Conservation (phyloP, 2,329 filamentous ascomycete genomes). For the Coniella lustricola region DNA sequence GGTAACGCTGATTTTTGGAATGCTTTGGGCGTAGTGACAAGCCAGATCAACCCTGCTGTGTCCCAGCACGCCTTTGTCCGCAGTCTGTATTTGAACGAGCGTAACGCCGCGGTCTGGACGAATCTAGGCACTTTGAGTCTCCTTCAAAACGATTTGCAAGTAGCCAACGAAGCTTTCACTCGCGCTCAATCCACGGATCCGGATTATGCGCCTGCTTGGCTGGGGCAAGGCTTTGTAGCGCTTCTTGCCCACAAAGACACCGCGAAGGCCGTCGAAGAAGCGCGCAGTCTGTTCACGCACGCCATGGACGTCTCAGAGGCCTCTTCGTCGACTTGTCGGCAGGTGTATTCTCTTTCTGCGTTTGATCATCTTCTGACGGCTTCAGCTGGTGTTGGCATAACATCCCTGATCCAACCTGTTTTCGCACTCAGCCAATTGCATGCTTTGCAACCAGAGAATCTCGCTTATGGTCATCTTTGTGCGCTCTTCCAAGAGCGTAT, state of each 20-base stretch:
- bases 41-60: constrained; percentile 75
- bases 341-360: constrained; percentile 70
- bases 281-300: constrained; percentile 80
- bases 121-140: constrained; percentile 85
- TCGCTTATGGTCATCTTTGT: constrained; percentile 69
- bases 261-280: constrained; percentile 54
- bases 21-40: constrained; percentile 84
- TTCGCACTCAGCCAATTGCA: constrained; percentile 82
- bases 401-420: constrained; percentile 72
- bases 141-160: constrained; percentile 70
- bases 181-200: constrained; percentile 90
- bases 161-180: constrained; percentile 88
- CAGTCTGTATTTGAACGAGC: constrained; percentile 86
- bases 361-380: constrained; percentile 73
- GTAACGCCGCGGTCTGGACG: constrained; percentile 78
- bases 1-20: constrained; percentile 98
- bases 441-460: constrained; percentile 61
- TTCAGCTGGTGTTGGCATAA: constrained; percentile 42
- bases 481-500: constrained; percentile 78
- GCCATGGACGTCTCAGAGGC: constrained; percentile 88
- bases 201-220: constrained; percentile 87
- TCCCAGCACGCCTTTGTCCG: constrained; percentile 90
- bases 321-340: constrained; percentile 63
- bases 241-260: constrained; percentile 60
- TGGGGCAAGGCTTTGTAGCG: constrained; percentile 85